phyloP scores from a whole-genome alignment of 106 monocot species.

The Alisma plantagoaquatica region DNA sequence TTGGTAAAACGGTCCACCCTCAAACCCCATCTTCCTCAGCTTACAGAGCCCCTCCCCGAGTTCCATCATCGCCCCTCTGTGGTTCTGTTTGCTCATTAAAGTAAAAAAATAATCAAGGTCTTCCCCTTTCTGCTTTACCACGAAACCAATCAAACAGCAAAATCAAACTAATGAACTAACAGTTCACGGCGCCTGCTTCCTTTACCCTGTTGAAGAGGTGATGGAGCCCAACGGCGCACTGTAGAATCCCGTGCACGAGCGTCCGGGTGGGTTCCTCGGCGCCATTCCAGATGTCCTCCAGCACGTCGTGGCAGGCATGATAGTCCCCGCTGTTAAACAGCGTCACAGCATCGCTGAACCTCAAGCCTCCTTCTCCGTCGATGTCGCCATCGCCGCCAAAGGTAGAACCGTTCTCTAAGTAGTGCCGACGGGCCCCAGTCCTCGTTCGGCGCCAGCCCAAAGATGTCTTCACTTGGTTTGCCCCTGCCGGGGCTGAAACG shows the following conservation, averaged over 20 bases:
- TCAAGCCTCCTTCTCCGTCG: constrained; percentile 5
- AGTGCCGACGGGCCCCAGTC: neutral
- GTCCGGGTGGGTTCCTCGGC: constrained; percentile 83
- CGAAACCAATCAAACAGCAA: no score
- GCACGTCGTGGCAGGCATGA: constrained; percentile 65
- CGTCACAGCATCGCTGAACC: constrained; percentile 47
- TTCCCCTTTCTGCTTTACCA: no score
- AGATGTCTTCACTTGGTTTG: no score
- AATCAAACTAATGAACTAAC: no score
- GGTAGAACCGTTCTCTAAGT: no score
- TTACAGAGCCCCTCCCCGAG: constrained; percentile 88
- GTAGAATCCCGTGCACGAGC: constrained; percentile 65
- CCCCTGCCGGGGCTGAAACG: no score
- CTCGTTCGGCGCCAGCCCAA: no score
- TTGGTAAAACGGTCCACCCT: constrained; percentile 44
- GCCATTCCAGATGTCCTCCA: constrained; percentile 75
- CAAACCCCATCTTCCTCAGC: constrained; percentile 65
- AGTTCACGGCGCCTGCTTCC: no score
- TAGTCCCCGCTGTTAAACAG: constrained; percentile 81
- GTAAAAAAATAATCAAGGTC: neutral
- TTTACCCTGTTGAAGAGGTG: constrained; percentile 87
- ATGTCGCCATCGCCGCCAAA: neutral
- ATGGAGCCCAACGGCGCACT: constrained; percentile 83
- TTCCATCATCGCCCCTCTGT: constrained; percentile 93
- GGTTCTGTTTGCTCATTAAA: constrained; percentile 37